Base-by-base conservation (phyloP, 768 basidiomycete species). In the Mycena haematopus region DNA sequence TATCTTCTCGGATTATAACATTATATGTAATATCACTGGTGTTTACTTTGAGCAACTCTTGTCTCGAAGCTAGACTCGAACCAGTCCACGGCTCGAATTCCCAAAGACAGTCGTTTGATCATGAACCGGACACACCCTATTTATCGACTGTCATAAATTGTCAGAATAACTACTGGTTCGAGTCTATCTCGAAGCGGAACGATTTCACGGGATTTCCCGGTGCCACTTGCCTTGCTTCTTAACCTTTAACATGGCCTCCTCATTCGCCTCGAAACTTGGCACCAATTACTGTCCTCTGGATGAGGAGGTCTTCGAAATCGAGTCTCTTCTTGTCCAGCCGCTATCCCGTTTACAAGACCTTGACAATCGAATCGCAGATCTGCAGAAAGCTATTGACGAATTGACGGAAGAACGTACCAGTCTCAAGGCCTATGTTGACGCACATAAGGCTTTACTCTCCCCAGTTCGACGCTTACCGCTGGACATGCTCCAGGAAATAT, bases 401-500 rank as follows among this genome's bases (percentile, higher is more conserved):
- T 44, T 63, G 11, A 14, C 24, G 1, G 25, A 35, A 15, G 56
- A 63, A 25, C 62, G 56, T 33, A 24, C 36, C 40, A 29, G 9
- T 10, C 8, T 63, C 9, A 2, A 6, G 1, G 10, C 21, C 11
- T 63, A 35, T 47, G 40, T 76, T 2, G 35, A 68, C 27, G 63
- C 47, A 44, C 73, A 75, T 54, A 62, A 33, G 17, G 68, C 70
- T 3, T 63, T 75, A 0, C 45, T 69, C 21, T 69, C 73, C 1
- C 68, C 70, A 19, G 56, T 72, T n/a, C 71, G 67, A 7, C 52
- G 67, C 3, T 25, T 76, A 4, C 71, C 75, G 6, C 15, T 60
- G 0, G 74, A 75, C 33, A 57, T 69, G 6, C 51, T 76, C 4
- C 60, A 62, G 4, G 71, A 72, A 44, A 72, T 75, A 21, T 75